phyloP scores from a whole-genome alignment of 2,329 filamentous ascomycete genomes.

The Ascochyta fabae region DNA sequence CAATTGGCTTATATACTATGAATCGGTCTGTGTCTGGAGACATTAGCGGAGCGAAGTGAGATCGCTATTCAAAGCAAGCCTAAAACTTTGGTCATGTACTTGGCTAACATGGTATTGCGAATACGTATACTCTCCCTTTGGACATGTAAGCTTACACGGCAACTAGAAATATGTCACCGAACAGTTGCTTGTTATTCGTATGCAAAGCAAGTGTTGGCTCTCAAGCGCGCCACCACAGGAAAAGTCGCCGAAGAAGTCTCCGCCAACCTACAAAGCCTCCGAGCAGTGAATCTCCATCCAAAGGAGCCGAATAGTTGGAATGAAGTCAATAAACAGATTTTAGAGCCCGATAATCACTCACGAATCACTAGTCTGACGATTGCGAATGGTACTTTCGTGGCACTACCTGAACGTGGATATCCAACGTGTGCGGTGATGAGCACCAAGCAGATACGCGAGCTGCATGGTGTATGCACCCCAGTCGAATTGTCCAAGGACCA shows the following conservation, averaged over 20 bases:
- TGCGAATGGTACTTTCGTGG: no score
- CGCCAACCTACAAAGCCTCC: not conserved
- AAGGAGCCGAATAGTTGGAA: not conserved
- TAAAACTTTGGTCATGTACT: no score
- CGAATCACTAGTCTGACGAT: no score
- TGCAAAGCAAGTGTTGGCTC: not conserved
- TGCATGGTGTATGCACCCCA: no score
- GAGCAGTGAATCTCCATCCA: not conserved
- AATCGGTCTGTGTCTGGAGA: not conserved
- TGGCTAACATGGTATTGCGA: not conserved
- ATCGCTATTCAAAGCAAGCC: not conserved
- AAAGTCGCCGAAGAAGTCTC: conserved; percentile 11
- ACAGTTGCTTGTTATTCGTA: not conserved
- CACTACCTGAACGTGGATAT: no score
- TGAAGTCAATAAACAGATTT: not conserved
- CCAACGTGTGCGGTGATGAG: no score
- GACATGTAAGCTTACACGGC: not conserved
- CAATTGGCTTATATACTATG: not conserved
- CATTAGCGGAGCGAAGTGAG: not conserved
- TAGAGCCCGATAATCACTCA: not conserved
- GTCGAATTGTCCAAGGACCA: no score
- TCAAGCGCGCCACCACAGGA: not conserved
- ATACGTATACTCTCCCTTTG: not conserved
- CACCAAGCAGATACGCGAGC: no score
- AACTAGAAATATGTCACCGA: not conserved